phyloP scores from a whole-genome alignment of 108 stramenopile species.

The Nannochloropsis salina region DNA sequence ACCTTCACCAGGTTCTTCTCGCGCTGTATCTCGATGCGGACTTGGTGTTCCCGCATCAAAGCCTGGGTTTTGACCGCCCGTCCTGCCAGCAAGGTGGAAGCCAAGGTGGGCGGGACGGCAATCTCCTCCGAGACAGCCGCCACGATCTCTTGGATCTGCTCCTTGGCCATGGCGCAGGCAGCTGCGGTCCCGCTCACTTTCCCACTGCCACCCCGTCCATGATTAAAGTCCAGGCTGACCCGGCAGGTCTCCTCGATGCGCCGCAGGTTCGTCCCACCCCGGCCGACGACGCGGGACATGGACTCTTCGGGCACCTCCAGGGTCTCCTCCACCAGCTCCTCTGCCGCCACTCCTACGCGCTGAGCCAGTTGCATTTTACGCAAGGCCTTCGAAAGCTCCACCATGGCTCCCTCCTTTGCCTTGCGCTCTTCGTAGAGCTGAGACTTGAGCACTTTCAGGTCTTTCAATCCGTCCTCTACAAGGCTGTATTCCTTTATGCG shows the following conservation, averaged over 20 bases:
- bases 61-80: background rate
- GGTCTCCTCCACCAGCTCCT: background rate
- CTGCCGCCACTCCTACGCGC: conserved; percentile 8
- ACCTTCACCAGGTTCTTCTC: conserved; percentile 15
- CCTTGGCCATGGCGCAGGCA: background rate
- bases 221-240: background rate
- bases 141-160: background rate
- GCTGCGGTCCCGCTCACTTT: background rate
- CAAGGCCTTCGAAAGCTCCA: background rate
- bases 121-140: background rate
- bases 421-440: background rate
- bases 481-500: background rate
- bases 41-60: background rate
- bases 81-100: background rate
- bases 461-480: conserved; percentile 12
- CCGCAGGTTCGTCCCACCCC: background rate
- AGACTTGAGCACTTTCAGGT: background rate
- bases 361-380: conserved; percentile 11
- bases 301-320: background rate
- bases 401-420: conserved; percentile 14
- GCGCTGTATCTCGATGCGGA: background rate
- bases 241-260: background rate
- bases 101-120: background rate
- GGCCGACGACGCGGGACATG: background rate
- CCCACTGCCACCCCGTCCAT: conserved; percentile 7